Conservation (phyloP, 495 filamentous ascomycete species). For the Rusavskia elegans region DNA sequence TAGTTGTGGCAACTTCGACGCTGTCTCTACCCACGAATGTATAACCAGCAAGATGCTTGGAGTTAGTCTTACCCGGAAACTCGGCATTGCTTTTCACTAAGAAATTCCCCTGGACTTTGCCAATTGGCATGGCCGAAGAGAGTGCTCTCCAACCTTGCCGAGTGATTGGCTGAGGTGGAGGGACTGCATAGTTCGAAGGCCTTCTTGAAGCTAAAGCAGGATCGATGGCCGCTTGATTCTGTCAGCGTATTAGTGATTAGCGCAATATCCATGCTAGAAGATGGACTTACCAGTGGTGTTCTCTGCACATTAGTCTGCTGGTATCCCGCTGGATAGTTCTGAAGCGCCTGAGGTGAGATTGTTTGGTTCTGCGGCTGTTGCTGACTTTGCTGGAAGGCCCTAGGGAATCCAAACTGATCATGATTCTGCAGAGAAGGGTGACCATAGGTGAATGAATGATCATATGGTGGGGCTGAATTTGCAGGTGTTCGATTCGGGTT, state of each 20-base stretch:
- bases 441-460: constrained; percentile 3
- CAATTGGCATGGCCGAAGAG: constrained; percentile 14
- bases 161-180: not conserved
- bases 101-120: constrained; percentile 20
- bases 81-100: constrained; percentile 20
- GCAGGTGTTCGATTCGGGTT: not conserved
- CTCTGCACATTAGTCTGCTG: not conserved
- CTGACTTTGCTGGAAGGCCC: constrained; percentile 1
- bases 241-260: not conserved
- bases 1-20: constrained; percentile 12
- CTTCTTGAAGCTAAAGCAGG: constrained; percentile 2
- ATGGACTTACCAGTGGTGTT: not conserved
- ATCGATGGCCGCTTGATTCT: constrained; percentile 1
- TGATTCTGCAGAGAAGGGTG: constrained; percentile 5
- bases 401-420: constrained; percentile 5
- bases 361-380: constrained; percentile 6
- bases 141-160: constrained; percentile 10
- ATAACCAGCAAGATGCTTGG: constrained; percentile 22
- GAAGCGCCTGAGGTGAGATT: constrained; percentile 14
- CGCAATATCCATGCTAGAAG: not conserved
- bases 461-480: constrained; percentile 5
- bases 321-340: constrained; percentile 6
- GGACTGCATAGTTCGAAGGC: not conserved
- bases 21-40: constrained; percentile 20
- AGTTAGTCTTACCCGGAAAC: constrained; percentile 22